These are phyloP conservation scores for Leccinum uliginosum DNA, from an alignment of 768 basidiomycete genomes.

Conservation along the genomic window DNA sequence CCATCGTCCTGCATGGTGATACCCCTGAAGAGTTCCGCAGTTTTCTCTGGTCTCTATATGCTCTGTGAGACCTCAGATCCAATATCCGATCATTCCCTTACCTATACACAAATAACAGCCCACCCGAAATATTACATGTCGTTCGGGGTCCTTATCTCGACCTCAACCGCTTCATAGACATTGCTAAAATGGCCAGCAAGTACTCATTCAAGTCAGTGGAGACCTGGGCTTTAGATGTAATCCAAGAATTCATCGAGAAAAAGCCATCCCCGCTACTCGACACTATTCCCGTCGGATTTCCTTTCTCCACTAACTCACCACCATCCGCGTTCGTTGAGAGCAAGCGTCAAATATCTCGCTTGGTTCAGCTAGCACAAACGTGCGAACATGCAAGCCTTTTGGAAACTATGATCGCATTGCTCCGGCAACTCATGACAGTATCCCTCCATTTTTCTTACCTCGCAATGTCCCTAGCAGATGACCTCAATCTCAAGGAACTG, in stretches of 20 bases:
- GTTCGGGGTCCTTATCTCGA: constrained; percentile 47
- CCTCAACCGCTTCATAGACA: constrained; percentile 52
- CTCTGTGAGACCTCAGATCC: constrained; percentile 45
- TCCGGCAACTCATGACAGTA: constrained; percentile 56
- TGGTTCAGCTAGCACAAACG: constrained; percentile 63
- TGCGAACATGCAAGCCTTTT: constrained; percentile 61
- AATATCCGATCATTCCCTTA: not conserved
- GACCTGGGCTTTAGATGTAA: constrained; percentile 71
- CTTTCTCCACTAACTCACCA: constrained; percentile 24
- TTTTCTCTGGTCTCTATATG: constrained; percentile 76
- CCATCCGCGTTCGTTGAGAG: constrained; percentile 35
- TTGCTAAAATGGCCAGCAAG: constrained; percentile 65
- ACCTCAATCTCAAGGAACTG: constrained; percentile 55
- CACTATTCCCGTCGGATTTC: constrained; percentile 32
- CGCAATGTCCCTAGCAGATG: constrained; percentile 70
- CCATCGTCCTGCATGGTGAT: constrained; percentile 61
- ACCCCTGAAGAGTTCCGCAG: constrained; percentile 62
- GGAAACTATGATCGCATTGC: constrained; percentile 52
- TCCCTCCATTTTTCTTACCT: constrained; percentile 68
- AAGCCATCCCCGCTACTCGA: constrained; percentile 51
- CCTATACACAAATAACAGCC: constrained; percentile 36
- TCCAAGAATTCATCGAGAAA: constrained; percentile 61
- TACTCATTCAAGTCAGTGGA: constrained; percentile 73
- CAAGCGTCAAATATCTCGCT: constrained; percentile 50
- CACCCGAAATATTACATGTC: constrained; percentile 49